Evolutionary conservation across 306 rosid genomes (phyloP).

Genomic region (Fragaria ananassa): DNA sequence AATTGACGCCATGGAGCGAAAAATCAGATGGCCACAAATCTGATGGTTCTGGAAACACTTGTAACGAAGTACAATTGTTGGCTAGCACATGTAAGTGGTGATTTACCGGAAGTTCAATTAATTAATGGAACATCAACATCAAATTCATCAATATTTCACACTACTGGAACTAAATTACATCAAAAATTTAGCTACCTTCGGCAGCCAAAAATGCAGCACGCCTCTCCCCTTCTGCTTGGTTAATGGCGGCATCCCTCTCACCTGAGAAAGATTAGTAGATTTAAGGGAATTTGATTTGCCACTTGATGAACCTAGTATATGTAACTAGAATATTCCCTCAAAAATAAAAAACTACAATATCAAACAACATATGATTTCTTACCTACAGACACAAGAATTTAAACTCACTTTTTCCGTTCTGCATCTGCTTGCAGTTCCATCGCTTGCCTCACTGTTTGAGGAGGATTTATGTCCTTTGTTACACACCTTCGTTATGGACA

Average conservation of each 20-base stretch:
- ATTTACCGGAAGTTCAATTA: too few relatives aligned
- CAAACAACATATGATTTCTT: background rate
- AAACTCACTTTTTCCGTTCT: slow-evolving; percentile 93
- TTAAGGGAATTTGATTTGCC: slow-evolving; percentile 20
- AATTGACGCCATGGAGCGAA: too few relatives aligned
- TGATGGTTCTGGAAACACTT: too few relatives aligned
- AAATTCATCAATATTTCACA: slow-evolving; percentile 10
- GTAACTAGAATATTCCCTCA: background rate
- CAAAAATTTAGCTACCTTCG: slow-evolving; percentile 53
- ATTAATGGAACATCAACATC: slow-evolving; percentile 24
- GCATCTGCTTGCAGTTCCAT: slow-evolving; percentile 99
- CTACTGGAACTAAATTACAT: slow-evolving; percentile 16
- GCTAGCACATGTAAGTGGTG: too few relatives aligned
- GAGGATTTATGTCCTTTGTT: slow-evolving; percentile 96
- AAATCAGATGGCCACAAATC: too few relatives aligned
- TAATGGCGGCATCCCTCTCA: slow-evolving; percentile 84
- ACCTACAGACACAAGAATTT: slow-evolving; percentile 97
- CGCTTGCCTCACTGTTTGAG: slow-evolving; percentile 89
- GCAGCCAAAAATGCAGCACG: slow-evolving; percentile 81
- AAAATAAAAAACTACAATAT: background rate
- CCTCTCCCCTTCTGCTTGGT: slow-evolving; percentile 90
- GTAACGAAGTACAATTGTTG: too few relatives aligned
- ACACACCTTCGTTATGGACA: background rate
- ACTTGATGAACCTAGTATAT: background rate
- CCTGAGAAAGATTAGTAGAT: slow-evolving; percentile 53